phyloP scores from a whole-genome alignment of 495 filamentous ascomycete species.

The Neohortaea acidophila region DNA sequence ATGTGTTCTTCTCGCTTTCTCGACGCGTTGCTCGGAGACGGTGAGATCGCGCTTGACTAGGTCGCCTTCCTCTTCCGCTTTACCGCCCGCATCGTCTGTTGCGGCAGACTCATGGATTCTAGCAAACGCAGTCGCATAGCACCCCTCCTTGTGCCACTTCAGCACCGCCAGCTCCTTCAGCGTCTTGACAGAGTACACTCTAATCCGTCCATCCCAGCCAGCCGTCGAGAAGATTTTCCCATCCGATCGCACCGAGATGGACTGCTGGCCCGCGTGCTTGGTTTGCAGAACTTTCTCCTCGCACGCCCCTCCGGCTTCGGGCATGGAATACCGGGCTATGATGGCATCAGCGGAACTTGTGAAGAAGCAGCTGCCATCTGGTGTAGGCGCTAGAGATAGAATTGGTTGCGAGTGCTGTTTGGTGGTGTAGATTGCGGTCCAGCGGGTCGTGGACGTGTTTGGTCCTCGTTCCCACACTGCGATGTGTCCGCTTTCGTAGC shows the following conservation, averaged over 20 bases:
- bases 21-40: constrained; percentile 32
- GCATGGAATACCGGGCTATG: constrained; percentile 40
- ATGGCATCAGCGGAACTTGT: constrained; percentile 72
- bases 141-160: constrained; percentile 88
- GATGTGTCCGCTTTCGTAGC: constrained; percentile 74
- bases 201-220: constrained; percentile 71
- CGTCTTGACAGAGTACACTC: constrained; percentile 67
- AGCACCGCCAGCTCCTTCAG: constrained; percentile 84
- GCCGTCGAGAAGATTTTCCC: constrained; percentile 76
- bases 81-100: constrained; percentile 1
- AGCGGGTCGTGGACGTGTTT: constrained; percentile 27
- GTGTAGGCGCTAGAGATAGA: constrained; percentile 56
- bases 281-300: constrained; percentile 41
- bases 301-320: constrained; percentile 26
- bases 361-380: constrained; percentile 45
- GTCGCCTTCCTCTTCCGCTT: not conserved
- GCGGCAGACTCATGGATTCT: constrained; percentile 20
- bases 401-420: constrained; percentile 70
- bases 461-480: constrained; percentile 36
- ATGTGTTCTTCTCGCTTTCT: constrained; percentile 54
- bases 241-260: constrained; percentile 60
- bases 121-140: constrained; percentile 74
- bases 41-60: constrained; percentile 3
- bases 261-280: constrained; percentile 81
- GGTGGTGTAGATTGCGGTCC: constrained; percentile 49